Percentiles rank a stretch among this genome's conserved stretches.
Conservation (phyloP, 768 basidiomycete genomes). For the Leccinum obscurum region DNA sequence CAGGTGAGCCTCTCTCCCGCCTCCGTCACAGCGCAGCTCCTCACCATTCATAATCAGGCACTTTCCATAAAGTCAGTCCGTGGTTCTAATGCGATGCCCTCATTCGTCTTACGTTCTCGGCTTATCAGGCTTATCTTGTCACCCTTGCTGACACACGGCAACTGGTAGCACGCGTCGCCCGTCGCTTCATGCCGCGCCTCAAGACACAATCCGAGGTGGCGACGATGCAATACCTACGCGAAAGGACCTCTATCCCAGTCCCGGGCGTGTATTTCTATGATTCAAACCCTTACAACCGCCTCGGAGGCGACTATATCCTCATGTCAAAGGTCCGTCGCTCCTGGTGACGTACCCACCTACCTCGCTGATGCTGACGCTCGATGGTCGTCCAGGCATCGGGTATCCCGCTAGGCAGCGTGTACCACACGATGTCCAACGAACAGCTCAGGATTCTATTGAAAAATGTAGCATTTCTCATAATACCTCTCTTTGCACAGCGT, state of each 20-base stretch:
- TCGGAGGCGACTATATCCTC: constrained; percentile 83
- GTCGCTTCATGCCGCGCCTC: constrained; percentile 81
- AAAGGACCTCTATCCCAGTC: constrained; percentile 69
- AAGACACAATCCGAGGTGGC: constrained; percentile 89
- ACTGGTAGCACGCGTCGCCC: constrained; percentile 77
- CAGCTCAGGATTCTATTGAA: constrained; percentile 63
- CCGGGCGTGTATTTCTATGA: constrained; percentile 77
- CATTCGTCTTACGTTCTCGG: constrained; percentile 8
- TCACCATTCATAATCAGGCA: constrained; percentile 47
- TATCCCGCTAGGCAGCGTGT: constrained; percentile 67
- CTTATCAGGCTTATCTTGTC: constrained; percentile 69
- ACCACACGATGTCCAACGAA: constrained; percentile 66
- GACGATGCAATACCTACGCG: constrained; percentile 77
- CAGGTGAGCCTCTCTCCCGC: constrained; percentile 47
- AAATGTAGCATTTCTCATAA: constrained; percentile 64
- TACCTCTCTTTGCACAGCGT: constrained; percentile 76
- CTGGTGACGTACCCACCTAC: constrained; percentile 2
- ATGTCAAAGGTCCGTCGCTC: constrained; percentile 72
- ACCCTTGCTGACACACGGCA: constrained; percentile 61
- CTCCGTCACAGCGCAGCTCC: constrained; percentile 11
- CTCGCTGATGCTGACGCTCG: constrained; percentile 5
- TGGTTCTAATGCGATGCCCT: neutral
- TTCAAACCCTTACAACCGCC: constrained; percentile 79
- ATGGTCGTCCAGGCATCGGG: constrained; percentile 58
- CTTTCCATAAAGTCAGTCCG: constrained; percentile 73